Evolutionary conservation across 169 alveolate genomes (phyloP), one percentile per base, ranked within the genome.

Genomic region (Plasmodium chabaudi): DNA sequence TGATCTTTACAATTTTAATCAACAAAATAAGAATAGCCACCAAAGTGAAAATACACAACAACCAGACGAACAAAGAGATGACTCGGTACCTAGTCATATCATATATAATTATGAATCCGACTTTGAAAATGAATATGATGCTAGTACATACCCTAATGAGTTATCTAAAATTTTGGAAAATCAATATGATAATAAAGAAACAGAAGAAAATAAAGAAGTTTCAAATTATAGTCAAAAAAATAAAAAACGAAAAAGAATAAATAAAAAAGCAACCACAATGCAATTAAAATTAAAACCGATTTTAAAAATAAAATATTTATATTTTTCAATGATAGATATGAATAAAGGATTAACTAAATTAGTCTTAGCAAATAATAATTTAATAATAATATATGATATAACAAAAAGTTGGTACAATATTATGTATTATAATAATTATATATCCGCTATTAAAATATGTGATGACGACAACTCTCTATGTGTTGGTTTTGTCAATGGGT

Each of bases 271-370:
- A n/a, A 23, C 63, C 7, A 27, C 49, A 6, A 57, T 49, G 0
- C 46, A 75, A 56, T 55, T 75, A 56, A 75, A 21, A 49, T 63
- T 75, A 25, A 63, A 61, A 56, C 88, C 88, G 21, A 65, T 75
- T 2, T 39, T 75, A 15, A 75, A 75, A 39, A 75, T 75, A 9
- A 75, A 75, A 55, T 75, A 75, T 61, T 42, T 75, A 9, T 75
- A 63, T 68, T 75, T 75, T 23, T 75, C 88, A 12, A 75, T 75
- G 88, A 49, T 75, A 5, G 88, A 75, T 12, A 25, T 75, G 60
- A 51, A 75, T 56, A 27, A 5, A n/a, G 63, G 44, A 10, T 67
- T 75, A 15, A 17, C 57, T 42, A 75, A 60, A 55, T 56, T 75
- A 25, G 77, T 75, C 34, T 56, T 75, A 63, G 73, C 88, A 13